These are phyloP conservation scores for Sclerotinia trifoliorum DNA, from an alignment of 2,329 filamentous ascomycete genomes.

Conservation along the genomic window DNA sequence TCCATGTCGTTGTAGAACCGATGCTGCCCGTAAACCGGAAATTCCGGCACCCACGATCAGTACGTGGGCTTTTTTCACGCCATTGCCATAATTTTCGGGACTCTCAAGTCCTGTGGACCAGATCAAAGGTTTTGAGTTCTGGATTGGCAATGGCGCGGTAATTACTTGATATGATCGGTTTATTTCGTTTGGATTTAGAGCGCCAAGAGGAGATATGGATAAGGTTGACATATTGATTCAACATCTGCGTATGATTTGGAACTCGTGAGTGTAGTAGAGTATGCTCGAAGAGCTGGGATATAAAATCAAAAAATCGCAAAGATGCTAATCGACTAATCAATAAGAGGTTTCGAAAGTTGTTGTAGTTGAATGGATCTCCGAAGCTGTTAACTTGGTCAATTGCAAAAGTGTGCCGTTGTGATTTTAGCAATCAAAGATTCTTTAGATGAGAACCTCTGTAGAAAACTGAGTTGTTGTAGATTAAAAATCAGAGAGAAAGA, in stretches of 20 bases:
- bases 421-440: constrained; percentile 21
- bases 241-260: constrained; percentile 35
- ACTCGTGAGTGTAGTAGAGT: not conserved
- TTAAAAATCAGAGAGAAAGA: not conserved
- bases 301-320: constrained; percentile 9
- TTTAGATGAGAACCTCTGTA: constrained; percentile 2
- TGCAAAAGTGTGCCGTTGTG: constrained; percentile 5
- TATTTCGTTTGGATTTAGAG: constrained; percentile 38
- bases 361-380: not conserved
- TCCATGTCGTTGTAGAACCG: constrained; percentile 53
- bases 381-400: constrained; percentile 19
- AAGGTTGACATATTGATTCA: constrained; percentile 39
- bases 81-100: constrained; percentile 21
- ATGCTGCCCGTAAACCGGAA: constrained; percentile 55
- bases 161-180: constrained; percentile 28
- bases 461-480: constrained; percentile 1
- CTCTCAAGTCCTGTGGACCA: constrained; percentile 28
- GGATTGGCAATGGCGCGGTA: constrained; percentile 23
- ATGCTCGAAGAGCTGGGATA: constrained; percentile 6
- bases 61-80: constrained; percentile 43
- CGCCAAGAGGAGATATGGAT: constrained; percentile 38
- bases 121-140: constrained; percentile 13
- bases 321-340: not conserved
- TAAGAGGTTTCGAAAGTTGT: not conserved
- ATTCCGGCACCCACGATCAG: constrained; percentile 57